Percentiles rank a stretch among this genome's conserved stretches.
These are phyloP conservation scores for Hypoxylon crocopeplum DNA, from an alignment of 495 filamentous ascomycete species.

Conservation along the genomic window DNA sequence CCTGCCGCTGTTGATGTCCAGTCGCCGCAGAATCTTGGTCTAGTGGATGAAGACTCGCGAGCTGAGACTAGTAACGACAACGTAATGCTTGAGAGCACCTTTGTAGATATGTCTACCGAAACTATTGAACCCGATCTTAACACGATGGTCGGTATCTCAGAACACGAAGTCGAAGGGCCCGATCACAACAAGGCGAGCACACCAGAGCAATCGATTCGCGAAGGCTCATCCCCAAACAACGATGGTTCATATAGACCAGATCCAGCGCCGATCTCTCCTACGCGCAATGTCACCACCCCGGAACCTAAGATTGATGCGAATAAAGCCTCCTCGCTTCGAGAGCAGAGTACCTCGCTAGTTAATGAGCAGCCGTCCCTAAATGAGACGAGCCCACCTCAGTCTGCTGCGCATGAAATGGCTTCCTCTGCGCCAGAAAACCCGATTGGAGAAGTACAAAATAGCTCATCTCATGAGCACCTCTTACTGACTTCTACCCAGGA, in stretches of 20 bases:
- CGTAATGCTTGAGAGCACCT: not conserved
- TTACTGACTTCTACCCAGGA: slow-evolving; percentile 42
- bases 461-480: slow-evolving; percentile 39
- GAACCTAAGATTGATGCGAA: not conserved
- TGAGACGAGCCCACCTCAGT: slow-evolving; percentile 12
- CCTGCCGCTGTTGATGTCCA: not conserved
- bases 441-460: slow-evolving; percentile 41
- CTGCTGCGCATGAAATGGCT: slow-evolving; percentile 1
- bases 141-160: not conserved
- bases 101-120: not conserved
- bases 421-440: slow-evolving; percentile 10
- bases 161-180: not conserved
- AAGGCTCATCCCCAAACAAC: slow-evolving; percentile 13
- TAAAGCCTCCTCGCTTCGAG: not conserved
- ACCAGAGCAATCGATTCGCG: slow-evolving; percentile 3
- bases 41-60: not conserved
- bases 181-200: slow-evolving; percentile 3
- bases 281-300: not conserved
- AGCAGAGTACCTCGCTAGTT: slow-evolving; percentile 1
- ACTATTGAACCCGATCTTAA: not conserved
- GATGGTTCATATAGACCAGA: slow-evolving; percentile 21
- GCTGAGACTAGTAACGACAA: not conserved
- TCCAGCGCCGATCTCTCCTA: slow-evolving; percentile 9
- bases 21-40: not conserved
- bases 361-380: slow-evolving; percentile 14